phyloP scores from a whole-genome alignment of 1,284 basidiomycete species.

The Ceratobasidium sp. region DNA sequence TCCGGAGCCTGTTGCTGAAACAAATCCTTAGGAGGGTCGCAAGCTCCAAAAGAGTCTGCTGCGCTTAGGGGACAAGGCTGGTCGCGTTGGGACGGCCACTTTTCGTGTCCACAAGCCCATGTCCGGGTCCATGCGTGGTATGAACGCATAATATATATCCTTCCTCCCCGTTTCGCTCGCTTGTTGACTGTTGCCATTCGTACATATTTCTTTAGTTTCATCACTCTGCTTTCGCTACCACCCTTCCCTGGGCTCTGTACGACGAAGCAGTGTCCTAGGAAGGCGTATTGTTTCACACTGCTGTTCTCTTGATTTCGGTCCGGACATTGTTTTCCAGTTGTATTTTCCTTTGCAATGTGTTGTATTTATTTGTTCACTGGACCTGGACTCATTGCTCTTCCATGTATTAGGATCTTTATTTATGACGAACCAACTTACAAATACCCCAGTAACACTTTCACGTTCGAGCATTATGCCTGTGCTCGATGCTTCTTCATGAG shows the following conservation, averaged over 20 bases:
- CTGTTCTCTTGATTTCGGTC: not conserved
- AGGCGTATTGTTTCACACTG: not conserved
- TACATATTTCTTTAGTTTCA: not conserved
- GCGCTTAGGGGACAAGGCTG: constrained; percentile 36
- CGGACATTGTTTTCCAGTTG: constrained; percentile 34
- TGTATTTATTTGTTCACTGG: constrained; percentile 21
- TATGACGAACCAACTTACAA: not conserved
- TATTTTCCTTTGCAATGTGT: constrained; percentile 32
- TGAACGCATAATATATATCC: not conserved
- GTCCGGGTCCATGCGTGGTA: constrained; percentile 10
- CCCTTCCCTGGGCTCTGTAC: constrained; percentile 26
- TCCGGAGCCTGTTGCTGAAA: not conserved
- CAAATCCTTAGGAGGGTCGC: constrained; percentile 29
- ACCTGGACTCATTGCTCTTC: too few relatives aligned
- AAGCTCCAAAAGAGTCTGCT: constrained; percentile 36
- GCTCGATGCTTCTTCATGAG: too few relatives aligned
- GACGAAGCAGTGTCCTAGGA: constrained; percentile 4
- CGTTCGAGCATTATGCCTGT: too few relatives aligned
- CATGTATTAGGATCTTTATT: not conserved
- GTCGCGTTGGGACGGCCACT: constrained; percentile 34
- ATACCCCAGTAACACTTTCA: not conserved
- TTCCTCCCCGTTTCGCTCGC: not conserved
- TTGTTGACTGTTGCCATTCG: not conserved
- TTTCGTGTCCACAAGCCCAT: constrained; percentile 37
- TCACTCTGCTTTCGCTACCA: constrained; percentile 15